Evolutionary conservation across 2,329 filamentous ascomycete genomes (phyloP).

Genomic region (Diaporthe sp.): DNA sequence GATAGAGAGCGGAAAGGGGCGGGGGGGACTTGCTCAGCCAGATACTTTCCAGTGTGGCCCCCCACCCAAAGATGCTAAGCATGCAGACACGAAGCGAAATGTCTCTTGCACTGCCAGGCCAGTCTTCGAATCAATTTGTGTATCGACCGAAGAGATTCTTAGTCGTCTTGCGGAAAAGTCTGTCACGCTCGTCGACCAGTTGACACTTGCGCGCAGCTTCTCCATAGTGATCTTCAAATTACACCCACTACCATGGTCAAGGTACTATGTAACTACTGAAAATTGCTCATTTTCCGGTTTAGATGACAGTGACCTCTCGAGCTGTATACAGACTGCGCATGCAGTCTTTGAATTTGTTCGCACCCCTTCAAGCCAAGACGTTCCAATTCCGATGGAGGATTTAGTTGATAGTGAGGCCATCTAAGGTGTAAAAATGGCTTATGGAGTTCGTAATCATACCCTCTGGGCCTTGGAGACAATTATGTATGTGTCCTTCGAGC

Average conservation of each 20-base stretch:
- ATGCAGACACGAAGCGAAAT: background rate
- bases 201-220: conserved; percentile 30
- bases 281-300: conserved; percentile 39
- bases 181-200: conserved; percentile 27
- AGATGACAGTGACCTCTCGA: conserved; percentile 31
- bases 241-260: conserved; percentile 40
- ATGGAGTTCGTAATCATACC: conserved; percentile 39
- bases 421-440: conserved; percentile 39
- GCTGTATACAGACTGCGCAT: conserved; percentile 39
- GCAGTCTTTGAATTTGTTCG: conserved; percentile 35
- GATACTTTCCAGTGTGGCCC: background rate
- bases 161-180: background rate
- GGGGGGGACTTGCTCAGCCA: background rate
- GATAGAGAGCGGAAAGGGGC: background rate
- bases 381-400: conserved; percentile 17
- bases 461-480: conserved; percentile 36
- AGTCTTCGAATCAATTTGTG: background rate
- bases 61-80: background rate
- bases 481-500: background rate
- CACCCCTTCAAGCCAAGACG: background rate
- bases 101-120: background rate
- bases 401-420: conserved; percentile 21
- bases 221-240: conserved; percentile 36
- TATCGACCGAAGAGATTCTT: conserved; percentile 19
- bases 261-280: conserved; percentile 34